Base-by-base conservation (phyloP, 129 eudicot species). In the Pulicaria dysenterica region DNA sequence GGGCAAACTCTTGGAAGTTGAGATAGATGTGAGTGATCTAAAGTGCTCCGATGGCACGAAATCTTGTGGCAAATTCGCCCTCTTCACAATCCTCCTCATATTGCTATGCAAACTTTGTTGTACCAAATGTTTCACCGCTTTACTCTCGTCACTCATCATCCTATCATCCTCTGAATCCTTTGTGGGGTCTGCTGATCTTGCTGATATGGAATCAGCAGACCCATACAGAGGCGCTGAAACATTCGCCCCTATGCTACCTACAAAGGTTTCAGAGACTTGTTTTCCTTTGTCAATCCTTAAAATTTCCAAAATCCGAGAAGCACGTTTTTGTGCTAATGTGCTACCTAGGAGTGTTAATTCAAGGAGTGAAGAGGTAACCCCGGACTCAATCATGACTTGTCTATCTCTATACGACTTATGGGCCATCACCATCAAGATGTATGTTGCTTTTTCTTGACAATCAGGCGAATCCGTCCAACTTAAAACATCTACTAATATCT, bases 1-100 rank as follows among this genome's bases (percentile, higher is more conserved):
- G 42, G 98, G 98, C 62, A 92, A 83, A 84, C 98, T 92, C 87
- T 92, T 92, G 4, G 98, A 92, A 9, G 98, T 92, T 11, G 96
- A 85, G 14, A 91, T 81, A 7, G 86, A 65, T 40, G 92, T 83
- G 69, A 92, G 87, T 7, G 95, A 77, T 83, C 77, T 83, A 65
- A 92, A 85, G 70, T 82, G 98, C 64, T 92, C 90, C 3, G 96
- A 92, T 6, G 98, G 96, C 38, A 87, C 88, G 48, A 89, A 87
- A 72, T 92, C 95, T 68, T 89, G 98, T 0, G 88, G 95, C 78
- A 92, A 77, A 79, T 92, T 92, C 39, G 96, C 98, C 76, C 98
- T 87, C 51, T 87, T 87, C 63, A 79, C 95, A 58, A 92, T 92
- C 77, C 96, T 82, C 63, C 86, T 82, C 98, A 92, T 92, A 72